Base-by-base conservation (phyloP, 2,329 filamentous ascomycete genomes). In the Penicillium sumatraense region DNA sequence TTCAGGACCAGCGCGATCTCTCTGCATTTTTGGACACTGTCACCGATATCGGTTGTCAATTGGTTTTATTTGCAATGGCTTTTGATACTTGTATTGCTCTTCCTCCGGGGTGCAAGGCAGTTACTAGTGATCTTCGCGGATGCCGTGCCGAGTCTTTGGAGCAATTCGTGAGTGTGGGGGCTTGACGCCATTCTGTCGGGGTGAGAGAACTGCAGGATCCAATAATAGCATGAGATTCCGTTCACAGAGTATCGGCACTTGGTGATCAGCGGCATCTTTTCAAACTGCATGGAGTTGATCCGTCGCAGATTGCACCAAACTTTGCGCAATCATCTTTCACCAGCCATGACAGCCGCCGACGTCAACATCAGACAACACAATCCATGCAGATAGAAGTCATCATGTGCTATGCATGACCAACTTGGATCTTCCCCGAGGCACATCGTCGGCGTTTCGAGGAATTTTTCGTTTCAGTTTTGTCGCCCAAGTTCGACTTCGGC, bases 141-240 rank as follows among this genome's bases (percentile, higher is more conserved):
- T 44, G 24, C 9, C 50, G 20, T 46, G 44, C 51, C 57, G 51
- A 61, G 31, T 47, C n/a, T 21, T 45, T 42, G 55, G 44, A 54
- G 42, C 29, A 44, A 53, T 36, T n/a, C n/a, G n/a, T 46, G 46
- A 46, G 18, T 36, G 50, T 56, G 56, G 52, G 41, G 51, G 31
- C 53, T 57, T 54, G 55, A 63, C 64, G 62, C 59, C 59, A 56
- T 65, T 66, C 58, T 56, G 60, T 61, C 61, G 64, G 64, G 55
- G 20, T 35, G 41, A 2, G 11, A 35, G 26, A 38, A n/a, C 52
- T 29, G 42, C 48, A 46, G 52, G 56, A 50, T 24, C 52, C 27
- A n/a, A 35, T 36, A 31, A 18, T 8, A 27, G 16, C n/a, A n/a
- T n/a, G n/a, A n/a, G n/a, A n/a, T n/a, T n/a, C 13, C 13, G 5